These are phyloP conservation scores for Botryotinia globosa DNA, from an alignment of 2,329 filamentous ascomycete species.

Conservation along the genomic window DNA sequence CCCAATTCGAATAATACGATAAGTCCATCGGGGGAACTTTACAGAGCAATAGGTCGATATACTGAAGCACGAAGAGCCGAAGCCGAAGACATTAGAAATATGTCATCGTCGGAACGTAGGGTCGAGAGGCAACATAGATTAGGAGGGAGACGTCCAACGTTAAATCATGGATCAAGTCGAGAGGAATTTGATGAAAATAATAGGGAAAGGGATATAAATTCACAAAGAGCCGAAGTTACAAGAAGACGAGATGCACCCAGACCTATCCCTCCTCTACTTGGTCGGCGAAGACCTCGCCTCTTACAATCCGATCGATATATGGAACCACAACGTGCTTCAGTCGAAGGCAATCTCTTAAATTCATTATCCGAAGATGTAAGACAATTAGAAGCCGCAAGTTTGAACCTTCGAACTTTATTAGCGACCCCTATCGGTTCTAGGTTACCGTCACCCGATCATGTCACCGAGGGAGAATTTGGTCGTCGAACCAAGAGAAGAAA, in stretches of 20 bases:
- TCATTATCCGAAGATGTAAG: conserved; percentile 30
- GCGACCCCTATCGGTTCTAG: conserved; percentile 31
- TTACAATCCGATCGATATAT: conserved; percentile 34
- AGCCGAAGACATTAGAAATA: not conserved
- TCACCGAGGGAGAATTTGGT: conserved; percentile 44
- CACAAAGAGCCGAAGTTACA: conserved; percentile 21
- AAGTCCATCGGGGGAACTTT: conserved; percentile 46
- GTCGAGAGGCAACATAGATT: conserved; percentile 22
- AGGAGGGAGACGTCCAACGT: conserved; percentile 25
- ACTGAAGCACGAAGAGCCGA: conserved; percentile 4
- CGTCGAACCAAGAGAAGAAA: conserved; percentile 67
- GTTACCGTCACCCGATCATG: conserved; percentile 28
- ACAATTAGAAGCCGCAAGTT: conserved; percentile 34
- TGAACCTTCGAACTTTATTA: conserved; percentile 29
- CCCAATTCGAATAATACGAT: conserved; percentile 40
- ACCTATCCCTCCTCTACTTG: conserved; percentile 17
- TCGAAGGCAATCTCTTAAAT: conserved; percentile 12
- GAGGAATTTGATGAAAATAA: conserved; percentile 17
- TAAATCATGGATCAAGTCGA: conserved; percentile 21
- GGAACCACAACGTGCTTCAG: conserved; percentile 33
- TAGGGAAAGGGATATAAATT: not conserved
- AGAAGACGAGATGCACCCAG: conserved; percentile 22
- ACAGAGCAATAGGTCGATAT: conserved; percentile 42
- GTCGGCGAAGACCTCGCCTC: conserved; percentile 29
- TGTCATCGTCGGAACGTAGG: conserved; percentile 18